Evolutionary conservation across 208 protist species (phyloP).

Genomic region (Angomonas deanei): DNA sequence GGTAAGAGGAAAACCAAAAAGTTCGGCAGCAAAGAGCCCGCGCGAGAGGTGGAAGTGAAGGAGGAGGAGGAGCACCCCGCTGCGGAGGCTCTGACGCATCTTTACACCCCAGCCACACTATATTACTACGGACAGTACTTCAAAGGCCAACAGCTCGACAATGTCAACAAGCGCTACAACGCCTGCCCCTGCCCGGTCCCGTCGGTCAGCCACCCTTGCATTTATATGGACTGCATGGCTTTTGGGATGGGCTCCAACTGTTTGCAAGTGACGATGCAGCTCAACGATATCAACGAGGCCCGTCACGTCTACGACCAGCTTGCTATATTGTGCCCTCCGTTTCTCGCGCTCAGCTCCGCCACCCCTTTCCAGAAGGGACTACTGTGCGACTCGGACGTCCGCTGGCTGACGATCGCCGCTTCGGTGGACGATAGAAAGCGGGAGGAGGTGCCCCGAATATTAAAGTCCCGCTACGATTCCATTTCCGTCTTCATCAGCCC

Average conservation of each 20-base stretch:
- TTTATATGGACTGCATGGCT: slow-evolving; percentile 99
- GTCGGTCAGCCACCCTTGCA: slow-evolving; percentile 85
- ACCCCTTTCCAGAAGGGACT: slow-evolving; percentile 96
- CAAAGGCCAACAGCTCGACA: slow-evolving; percentile 39
- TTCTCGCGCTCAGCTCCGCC: slow-evolving; percentile 95
- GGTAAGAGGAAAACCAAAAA: slow-evolving; percentile 50
- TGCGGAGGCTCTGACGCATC: slow-evolving; percentile 54
- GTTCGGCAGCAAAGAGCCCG: slow-evolving; percentile 14
- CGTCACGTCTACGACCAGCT: slow-evolving; percentile 97
- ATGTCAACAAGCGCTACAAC: slow-evolving; percentile 76
- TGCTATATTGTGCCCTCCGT: slow-evolving; percentile 90
- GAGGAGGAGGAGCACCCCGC: slow-evolving; percentile 26
- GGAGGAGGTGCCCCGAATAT: slow-evolving; percentile 85
- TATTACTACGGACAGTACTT: slow-evolving; percentile 93
- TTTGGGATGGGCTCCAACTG: slow-evolving; percentile 99
- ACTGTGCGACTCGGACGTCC: slow-evolving; percentile 94
- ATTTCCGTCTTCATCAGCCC: slow-evolving; percentile 91
- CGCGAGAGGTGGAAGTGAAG: background rate
- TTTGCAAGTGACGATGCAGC: slow-evolving; percentile 98
- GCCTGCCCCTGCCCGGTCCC: slow-evolving; percentile 76
- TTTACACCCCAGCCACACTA: slow-evolving; percentile 77
- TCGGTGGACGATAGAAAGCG: slow-evolving; percentile 96
- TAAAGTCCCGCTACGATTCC: slow-evolving; percentile 96
- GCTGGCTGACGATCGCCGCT: slow-evolving; percentile 95
- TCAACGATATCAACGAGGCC: slow-evolving; percentile 89